Percentiles rank a stretch among this genome's conserved stretches.
Evolutionary conservation across 2,329 filamentous ascomycete species (phyloP).

Genomic region (Laburnicola sp.): DNA sequence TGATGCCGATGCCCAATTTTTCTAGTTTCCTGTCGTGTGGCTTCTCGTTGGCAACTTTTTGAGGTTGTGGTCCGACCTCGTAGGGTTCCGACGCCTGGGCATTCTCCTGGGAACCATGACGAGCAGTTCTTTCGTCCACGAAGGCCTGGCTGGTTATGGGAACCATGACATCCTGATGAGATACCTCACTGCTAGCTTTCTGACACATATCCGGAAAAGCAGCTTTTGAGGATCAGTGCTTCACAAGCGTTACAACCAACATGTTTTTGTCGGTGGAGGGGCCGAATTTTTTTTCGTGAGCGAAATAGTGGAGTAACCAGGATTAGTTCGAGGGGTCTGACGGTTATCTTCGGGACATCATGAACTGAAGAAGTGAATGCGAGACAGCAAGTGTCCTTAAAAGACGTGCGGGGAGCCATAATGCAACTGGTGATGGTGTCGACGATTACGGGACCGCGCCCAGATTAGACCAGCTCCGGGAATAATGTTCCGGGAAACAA

Average conservation of each 20-base stretch:
- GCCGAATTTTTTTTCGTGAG: too few species aligned
- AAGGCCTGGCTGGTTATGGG: not conserved
- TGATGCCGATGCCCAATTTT: conserved; percentile 16
- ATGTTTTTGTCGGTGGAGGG: too few species aligned
- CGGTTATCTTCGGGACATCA: too few species aligned
- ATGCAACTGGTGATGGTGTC: conserved; percentile 3
- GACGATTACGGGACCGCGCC: conserved; percentile 1
- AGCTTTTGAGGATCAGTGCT: not conserved
- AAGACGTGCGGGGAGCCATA: conserved; percentile 4
- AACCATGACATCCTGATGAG: not conserved
- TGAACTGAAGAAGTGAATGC: too few species aligned
- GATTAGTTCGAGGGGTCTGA: too few species aligned
- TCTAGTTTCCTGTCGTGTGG: conserved; percentile 8
- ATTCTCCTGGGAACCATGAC: not conserved
- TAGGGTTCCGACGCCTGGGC: not conserved
- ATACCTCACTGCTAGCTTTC: not conserved
- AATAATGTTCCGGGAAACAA: not conserved
- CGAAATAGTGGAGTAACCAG: too few species aligned
- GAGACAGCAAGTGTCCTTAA: not conserved
- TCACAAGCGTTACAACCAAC: not conserved
- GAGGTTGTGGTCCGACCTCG: not conserved
- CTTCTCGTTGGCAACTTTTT: not conserved
- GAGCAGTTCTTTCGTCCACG: not conserved
- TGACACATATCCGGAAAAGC: not conserved
- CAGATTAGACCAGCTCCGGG: conserved; percentile 1